Conservation (phyloP, 805 yeast species). For the Saccharomycopsis vini region DNA sequence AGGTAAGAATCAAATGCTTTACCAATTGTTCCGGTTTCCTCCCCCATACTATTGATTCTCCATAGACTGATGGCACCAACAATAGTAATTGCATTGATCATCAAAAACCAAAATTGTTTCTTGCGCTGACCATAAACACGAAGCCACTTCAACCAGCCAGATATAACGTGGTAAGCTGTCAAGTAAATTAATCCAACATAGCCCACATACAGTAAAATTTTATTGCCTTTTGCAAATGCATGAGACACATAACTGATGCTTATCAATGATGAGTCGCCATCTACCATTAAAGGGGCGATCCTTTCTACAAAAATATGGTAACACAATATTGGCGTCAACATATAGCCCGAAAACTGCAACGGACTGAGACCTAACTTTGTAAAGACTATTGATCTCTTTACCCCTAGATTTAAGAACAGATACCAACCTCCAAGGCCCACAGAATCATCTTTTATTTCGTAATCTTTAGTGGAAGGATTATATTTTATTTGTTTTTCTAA, state of each 20-base stretch:
- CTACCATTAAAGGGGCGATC: conserved; percentile 40
- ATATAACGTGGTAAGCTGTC: conserved; percentile 43
- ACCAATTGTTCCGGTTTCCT: conserved; percentile 10
- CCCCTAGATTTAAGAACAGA: conserved; percentile 47
- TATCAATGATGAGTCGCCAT: conserved; percentile 57
- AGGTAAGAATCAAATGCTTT: conserved; percentile 9
- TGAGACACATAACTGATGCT: conserved; percentile 44
- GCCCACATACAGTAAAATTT: conserved; percentile 25
- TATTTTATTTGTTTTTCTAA: conserved; percentile 5
- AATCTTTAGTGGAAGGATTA: conserved; percentile 13
- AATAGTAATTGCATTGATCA: conserved; percentile 30
- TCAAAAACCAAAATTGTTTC: conserved; percentile 37
- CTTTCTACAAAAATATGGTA: conserved; percentile 44
- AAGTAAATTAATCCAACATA: conserved; percentile 30
- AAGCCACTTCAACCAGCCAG: conserved; percentile 44
- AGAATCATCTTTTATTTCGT: conserved; percentile 31
- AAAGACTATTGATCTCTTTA: conserved; percentile 37
- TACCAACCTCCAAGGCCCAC: conserved; percentile 56
- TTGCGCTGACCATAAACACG: conserved; percentile 31
- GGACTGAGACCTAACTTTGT: conserved; percentile 45
- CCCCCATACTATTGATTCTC: conserved; percentile 5
- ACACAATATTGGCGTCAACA: conserved; percentile 35
- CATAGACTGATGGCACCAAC: conserved; percentile 32
- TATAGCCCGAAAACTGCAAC: conserved; percentile 49
- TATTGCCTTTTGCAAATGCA: conserved; percentile 23